Percentiles rank a stretch among this genome's conserved stretches.
Evolutionary conservation across 495 filamentous ascomycete species (phyloP).

Genomic region (Immersiella caudata): DNA sequence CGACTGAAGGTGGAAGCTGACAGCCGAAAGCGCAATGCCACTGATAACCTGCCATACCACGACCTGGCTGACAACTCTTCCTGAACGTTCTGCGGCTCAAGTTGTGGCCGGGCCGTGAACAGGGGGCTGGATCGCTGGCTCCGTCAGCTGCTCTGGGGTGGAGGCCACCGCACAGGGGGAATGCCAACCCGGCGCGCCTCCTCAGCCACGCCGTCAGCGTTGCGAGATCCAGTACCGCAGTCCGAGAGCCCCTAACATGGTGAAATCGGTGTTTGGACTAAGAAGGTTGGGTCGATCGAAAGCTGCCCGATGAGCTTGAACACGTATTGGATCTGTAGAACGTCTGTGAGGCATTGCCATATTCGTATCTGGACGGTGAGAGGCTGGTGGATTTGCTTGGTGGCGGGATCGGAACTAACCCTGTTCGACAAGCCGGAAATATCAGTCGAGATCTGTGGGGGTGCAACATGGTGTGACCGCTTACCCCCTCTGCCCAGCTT

Average conservation of each 20-base stretch:
- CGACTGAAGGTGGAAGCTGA: not conserved
- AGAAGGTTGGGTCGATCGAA: not conserved
- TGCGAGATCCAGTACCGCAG: too few species aligned
- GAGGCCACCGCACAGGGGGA: not conserved
- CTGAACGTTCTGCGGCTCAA: slow-evolving; percentile 2
- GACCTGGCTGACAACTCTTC: not conserved
- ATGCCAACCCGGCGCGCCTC: not conserved
- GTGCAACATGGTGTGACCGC: not conserved
- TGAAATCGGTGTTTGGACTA: not conserved
- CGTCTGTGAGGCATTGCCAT: not conserved
- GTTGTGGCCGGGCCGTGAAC: not conserved
- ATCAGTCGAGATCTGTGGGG: slow-evolving; percentile 13
- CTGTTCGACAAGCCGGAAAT: slow-evolving; percentile 16
- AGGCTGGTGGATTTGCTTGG: slow-evolving; percentile 3
- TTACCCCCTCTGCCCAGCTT: not conserved
- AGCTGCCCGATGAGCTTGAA: not conserved
- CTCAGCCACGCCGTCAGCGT: slow-evolving; percentile 23
- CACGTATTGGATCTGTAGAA: not conserved
- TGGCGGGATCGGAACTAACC: slow-evolving; percentile 22
- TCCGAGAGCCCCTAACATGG: not conserved
- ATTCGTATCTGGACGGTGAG: not conserved
- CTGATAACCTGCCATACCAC: not conserved
- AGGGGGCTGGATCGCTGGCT: not conserved
- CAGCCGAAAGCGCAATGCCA: not conserved
- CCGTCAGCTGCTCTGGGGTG: slow-evolving; percentile 2